Conservation (phyloP, 1,284 basidiomycete species). For the Heterobasidion parviporum region DNA sequence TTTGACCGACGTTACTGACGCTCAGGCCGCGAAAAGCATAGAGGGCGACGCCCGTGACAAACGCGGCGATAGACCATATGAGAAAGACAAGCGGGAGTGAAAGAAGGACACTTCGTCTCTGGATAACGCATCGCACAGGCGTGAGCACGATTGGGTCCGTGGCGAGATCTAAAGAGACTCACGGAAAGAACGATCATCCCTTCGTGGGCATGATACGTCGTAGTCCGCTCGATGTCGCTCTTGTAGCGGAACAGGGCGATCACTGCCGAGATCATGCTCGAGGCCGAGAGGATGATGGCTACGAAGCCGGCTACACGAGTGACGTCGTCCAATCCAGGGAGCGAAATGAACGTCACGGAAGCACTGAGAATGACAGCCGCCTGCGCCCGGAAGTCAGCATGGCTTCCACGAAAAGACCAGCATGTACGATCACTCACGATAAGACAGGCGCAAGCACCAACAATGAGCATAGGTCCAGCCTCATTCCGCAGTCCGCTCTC, state of each 20-base stretch:
- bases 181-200: constrained; percentile 13
- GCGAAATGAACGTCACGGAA: constrained; percentile 67
- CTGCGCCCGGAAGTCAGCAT: constrained; percentile 24
- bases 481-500: constrained; percentile 47
- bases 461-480: constrained; percentile 45
- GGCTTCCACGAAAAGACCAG: too few relatives aligned
- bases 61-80: constrained; percentile 57
- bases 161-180: not conserved
- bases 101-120: constrained; percentile 56
- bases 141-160: constrained; percentile 1
- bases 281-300: constrained; percentile 55
- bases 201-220: constrained; percentile 40
- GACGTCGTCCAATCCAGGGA: constrained; percentile 58
- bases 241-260: constrained; percentile 62
- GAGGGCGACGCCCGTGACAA: constrained; percentile 54
- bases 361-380: constrained; percentile 71
- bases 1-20: constrained; percentile 23
- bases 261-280: constrained; percentile 59
- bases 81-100: constrained; percentile 70
- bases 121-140: not conserved
- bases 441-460: constrained; percentile 28
- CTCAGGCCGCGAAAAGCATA: constrained; percentile 53
- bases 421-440: constrained; percentile 10
- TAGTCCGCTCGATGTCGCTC: constrained; percentile 43
- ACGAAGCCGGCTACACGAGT: constrained; percentile 56